These are phyloP conservation scores for Helotiales sp. DNA, from an alignment of 2,329 filamentous ascomycete genomes.

Conservation along the genomic window DNA sequence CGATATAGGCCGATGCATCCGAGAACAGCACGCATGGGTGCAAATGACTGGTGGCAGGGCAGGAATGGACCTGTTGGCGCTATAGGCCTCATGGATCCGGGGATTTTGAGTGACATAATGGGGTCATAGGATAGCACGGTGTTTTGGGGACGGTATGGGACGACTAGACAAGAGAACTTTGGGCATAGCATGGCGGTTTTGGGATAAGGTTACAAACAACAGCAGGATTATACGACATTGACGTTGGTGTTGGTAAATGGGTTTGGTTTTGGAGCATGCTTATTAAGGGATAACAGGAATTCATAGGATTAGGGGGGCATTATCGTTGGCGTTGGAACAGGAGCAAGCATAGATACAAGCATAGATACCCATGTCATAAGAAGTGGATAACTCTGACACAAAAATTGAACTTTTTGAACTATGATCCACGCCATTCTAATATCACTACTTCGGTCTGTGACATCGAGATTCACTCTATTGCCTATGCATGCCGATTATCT, in stretches of 20 bases:
- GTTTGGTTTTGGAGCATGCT: too few species aligned
- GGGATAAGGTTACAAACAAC: neutral
- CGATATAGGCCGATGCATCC: slow-evolving; percentile 5
- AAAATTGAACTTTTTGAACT: slow-evolving; percentile 2
- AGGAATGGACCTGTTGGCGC: neutral
- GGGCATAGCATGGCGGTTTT: neutral
- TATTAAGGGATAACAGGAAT: too few species aligned
- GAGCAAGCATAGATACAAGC: neutral
- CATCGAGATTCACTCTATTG: neutral
- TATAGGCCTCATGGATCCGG: neutral
- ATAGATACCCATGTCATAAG: slow-evolving; percentile 13
- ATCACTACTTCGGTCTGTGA: neutral
- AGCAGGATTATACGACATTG: neutral
- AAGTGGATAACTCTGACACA: slow-evolving; percentile 9
- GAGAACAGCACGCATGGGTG: neutral
- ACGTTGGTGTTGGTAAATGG: too few species aligned
- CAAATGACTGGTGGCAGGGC: slow-evolving; percentile 25
- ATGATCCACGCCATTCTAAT: too few species aligned
- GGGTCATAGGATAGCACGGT: neutral
- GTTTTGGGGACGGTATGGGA: neutral
- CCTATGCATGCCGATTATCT: slow-evolving; percentile 3
- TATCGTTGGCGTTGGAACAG: too few species aligned
- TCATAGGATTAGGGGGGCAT: too few species aligned
- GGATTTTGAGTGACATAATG: neutral
- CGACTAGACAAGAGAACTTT: neutral